Evolutionary conservation across 768 basidiomycete genomes (phyloP).

Genomic region (Paxillus ammoniavirescens): DNA sequence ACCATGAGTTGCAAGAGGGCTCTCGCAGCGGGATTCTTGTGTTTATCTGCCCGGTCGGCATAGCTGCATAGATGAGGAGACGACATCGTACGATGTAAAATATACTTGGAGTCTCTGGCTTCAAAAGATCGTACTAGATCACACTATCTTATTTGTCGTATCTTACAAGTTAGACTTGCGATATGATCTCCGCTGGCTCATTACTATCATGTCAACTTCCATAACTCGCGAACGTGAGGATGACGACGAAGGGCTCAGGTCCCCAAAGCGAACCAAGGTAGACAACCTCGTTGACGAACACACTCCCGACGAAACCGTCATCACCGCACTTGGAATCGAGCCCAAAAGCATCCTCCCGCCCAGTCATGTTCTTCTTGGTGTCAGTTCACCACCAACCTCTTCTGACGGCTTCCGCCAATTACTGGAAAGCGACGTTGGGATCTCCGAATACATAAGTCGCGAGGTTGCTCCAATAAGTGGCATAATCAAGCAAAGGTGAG

Average conservation of each 20-base stretch:
- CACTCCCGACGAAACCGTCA: constrained; percentile 1
- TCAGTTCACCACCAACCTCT: constrained; percentile 47
- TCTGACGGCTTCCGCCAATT: constrained; percentile 57
- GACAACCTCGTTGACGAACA: constrained; percentile 18
- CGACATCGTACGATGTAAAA: constrained; percentile 21
- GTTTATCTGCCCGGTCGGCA: constrained; percentile 52
- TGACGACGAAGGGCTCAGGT: constrained; percentile 37
- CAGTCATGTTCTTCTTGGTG: constrained; percentile 68
- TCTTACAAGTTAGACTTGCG: background rate
- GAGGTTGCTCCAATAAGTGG: constrained; percentile 76
- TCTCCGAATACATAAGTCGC: constrained; percentile 78
- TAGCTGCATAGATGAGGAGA: constrained; percentile 53
- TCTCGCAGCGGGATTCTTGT: constrained; percentile 75
- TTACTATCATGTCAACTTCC: constrained; percentile 26
- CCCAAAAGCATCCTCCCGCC: constrained; percentile 58
- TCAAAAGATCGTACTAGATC: too few species aligned
- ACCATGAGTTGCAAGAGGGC: constrained; percentile 79
- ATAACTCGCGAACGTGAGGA: constrained; percentile 53
- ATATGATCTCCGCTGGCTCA: background rate
- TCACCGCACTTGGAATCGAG: constrained; percentile 6
- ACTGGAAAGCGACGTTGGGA: constrained; percentile 82
- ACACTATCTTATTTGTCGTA: background rate
- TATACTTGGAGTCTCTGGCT: background rate
- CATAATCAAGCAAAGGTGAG: constrained; percentile 95
- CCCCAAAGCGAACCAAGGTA: constrained; percentile 39